Evolutionary conservation across 768 basidiomycete species (phyloP), one percentile per base, ranked within the genome.

Genomic region (Pleurotus salmoneostramineus): DNA sequence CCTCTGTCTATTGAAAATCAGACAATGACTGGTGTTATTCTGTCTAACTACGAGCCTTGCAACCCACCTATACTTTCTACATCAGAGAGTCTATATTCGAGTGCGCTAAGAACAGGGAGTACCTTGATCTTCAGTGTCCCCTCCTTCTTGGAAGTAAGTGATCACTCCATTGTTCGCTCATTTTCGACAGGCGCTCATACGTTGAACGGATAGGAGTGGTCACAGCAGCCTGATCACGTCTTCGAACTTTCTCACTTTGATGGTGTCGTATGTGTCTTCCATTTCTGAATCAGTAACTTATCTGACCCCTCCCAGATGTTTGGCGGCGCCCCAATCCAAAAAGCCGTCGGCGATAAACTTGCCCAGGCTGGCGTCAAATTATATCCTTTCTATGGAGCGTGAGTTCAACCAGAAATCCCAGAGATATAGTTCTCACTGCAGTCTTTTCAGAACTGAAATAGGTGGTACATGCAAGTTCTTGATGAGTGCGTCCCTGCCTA

Each of bases 61-160:
- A 17, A 58, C 44, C 15, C 48, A 15, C 35, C 62, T 1, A 56
- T 58, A 17, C 33, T 63, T 37, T 59, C 68, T 10, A 69, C 61
- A 10, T 64, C 68, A 2, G 66, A 67, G n/a, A 44, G 63, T 2
- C 60, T 69, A 6, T 64, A 61, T 42, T 59, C 45, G 14, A 62
- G 64, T 21, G 63, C 65, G 10, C 17, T 63, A 3, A 48, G 56
- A 5, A 64, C 68, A 10, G 57, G 50, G 11, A 61, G 61, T 35
- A 62, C 50, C 6, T 48, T 68, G 3, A 51, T 66, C 43, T 65
- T 66, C 46, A 66, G 65, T 42, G 66, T 67, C n/a, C 67, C 68
- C 5, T 47, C 63, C 6, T 62, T 62, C 50, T 15, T 64, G 5
- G 66, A 67, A 60, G 56, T 56, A 17, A 34, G 43, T 15, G 37